phyloP scores from a whole-genome alignment of 2,329 filamentous ascomycete species.

The Falciphora oryzae region DNA sequence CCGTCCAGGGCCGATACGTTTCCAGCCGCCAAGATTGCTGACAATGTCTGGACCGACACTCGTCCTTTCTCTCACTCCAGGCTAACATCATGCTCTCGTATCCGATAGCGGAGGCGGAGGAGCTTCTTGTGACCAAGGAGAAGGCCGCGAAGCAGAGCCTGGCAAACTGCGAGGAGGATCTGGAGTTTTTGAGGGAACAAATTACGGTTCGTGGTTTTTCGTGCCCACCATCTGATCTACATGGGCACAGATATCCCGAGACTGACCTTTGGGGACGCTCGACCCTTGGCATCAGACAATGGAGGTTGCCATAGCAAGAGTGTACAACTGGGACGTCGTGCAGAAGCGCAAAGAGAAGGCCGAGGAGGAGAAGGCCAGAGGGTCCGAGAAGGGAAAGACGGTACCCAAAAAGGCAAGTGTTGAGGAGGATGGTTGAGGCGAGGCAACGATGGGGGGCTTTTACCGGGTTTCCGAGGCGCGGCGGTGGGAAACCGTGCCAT shows the following conservation, averaged over 20 bases:
- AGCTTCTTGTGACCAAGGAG: constrained; percentile 71
- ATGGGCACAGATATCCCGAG: neutral
- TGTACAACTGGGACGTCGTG: constrained; percentile 99
- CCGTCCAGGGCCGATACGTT: neutral
- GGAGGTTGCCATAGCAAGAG: constrained; percentile 90
- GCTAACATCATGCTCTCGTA: constrained; percentile 98
- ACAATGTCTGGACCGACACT: neutral
- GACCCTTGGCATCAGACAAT: constrained; percentile 60
- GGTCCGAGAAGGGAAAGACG: constrained; percentile 20
- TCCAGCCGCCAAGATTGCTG: neutral
- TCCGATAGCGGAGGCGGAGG: constrained; percentile 79
- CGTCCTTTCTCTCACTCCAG: constrained; percentile 30
- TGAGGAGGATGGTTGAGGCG: constrained; percentile 5
- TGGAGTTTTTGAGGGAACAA: constrained; percentile 93
- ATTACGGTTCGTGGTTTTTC: constrained; percentile 66
- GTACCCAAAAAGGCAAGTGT: constrained; percentile 4
- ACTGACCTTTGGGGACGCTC: neutral
- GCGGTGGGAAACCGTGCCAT: neutral
- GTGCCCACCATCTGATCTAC: neutral
- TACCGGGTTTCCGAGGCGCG: neutral
- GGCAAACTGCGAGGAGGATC: constrained; percentile 87
- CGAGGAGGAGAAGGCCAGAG: constrained; percentile 47
- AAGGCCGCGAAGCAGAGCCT: constrained; percentile 72
- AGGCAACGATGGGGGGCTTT: neutral
- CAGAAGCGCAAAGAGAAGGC: constrained; percentile 88